These are phyloP conservation scores for Bruguiera hainesii DNA, from an alignment of 441 rosid species.

Conservation along the genomic window DNA sequence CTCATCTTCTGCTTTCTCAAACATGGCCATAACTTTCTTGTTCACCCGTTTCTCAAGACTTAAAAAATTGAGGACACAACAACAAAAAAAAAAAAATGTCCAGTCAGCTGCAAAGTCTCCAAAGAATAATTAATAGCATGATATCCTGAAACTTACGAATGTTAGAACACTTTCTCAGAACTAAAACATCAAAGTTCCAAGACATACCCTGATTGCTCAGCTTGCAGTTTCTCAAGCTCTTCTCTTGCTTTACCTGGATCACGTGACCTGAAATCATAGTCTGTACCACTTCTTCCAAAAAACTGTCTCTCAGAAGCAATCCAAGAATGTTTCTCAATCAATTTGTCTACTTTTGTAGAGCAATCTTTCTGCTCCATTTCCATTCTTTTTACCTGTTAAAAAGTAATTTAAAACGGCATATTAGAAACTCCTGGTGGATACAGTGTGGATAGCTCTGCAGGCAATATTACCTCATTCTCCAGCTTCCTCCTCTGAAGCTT, in stretches of 20 bases:
- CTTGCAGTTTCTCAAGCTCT: slow-evolving; percentile 81
- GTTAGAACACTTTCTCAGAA: background rate
- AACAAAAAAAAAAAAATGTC: slow-evolving; percentile 13
- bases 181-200: slow-evolving; percentile 9
- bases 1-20: slow-evolving; percentile 99
- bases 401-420: slow-evolving; percentile 7
- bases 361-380: slow-evolving; percentile 93
- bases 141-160: too few species aligned
- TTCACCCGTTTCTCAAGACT: slow-evolving; percentile 98
- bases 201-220: slow-evolving; percentile 81
- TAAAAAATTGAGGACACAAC: slow-evolving; percentile 19
- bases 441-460: background rate
- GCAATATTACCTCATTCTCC: slow-evolving; percentile 86
- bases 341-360: slow-evolving; percentile 72
- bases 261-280: slow-evolving; percentile 81
- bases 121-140: background rate
- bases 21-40: slow-evolving; percentile 99
- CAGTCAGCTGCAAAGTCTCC: slow-evolving; percentile 14
- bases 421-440: slow-evolving; percentile 14
- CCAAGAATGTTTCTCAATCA: slow-evolving; percentile 97
- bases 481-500: slow-evolving; percentile 89
- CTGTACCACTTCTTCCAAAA: slow-evolving; percentile 93
- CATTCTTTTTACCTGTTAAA: slow-evolving; percentile 75
- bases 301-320: slow-evolving; percentile 88
- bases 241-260: slow-evolving; percentile 76